These are phyloP conservation scores for Chenopodium formosanum DNA, from an alignment of 148 eudicot genomes.

Conservation along the genomic window DNA sequence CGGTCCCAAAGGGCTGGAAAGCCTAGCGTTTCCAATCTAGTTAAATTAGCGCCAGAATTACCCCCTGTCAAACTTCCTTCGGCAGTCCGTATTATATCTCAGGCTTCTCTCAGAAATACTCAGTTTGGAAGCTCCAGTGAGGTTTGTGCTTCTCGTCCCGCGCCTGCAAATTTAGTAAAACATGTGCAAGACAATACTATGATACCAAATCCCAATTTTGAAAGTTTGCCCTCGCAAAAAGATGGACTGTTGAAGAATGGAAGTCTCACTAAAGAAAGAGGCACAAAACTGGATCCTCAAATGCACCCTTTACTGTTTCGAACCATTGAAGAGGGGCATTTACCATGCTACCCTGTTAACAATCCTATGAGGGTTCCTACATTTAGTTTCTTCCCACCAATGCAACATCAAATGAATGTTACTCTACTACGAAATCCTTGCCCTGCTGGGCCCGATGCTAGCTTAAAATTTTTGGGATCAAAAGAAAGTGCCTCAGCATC, in stretches of 20 bases:
- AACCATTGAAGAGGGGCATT: slow-evolving; percentile 52
- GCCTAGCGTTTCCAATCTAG: slow-evolving; percentile 47
- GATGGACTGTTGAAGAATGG: slow-evolving; percentile 26
- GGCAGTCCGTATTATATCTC: slow-evolving; percentile 80
- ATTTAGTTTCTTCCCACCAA: slow-evolving; percentile 62
- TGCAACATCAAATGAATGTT: slow-evolving; percentile 54
- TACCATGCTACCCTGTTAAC: slow-evolving; percentile 54
- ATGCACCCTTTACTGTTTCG: slow-evolving; percentile 91
- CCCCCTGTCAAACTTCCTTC: slow-evolving; percentile 99
- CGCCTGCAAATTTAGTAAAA: slow-evolving; percentile 30
- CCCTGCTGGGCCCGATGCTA: slow-evolving; percentile 33
- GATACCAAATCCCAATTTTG: slow-evolving; percentile 20
- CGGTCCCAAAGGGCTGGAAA: slow-evolving; percentile 48
- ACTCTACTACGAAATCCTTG: slow-evolving; percentile 48
- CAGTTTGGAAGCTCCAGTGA: slow-evolving; percentile 42
- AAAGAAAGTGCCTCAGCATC: slow-evolving; percentile 37
- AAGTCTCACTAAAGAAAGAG: slow-evolving; percentile 38
- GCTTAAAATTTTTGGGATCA: slow-evolving; percentile 35
- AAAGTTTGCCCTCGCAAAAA: slow-evolving; percentile 31
- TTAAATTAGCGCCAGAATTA: slow-evolving; percentile 86
- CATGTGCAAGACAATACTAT: slow-evolving; percentile 21
- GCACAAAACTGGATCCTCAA: slow-evolving; percentile 51
- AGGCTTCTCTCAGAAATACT: slow-evolving; percentile 60
- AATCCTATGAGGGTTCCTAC: slow-evolving; percentile 45
- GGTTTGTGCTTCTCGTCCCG: slow-evolving; percentile 27